A percentile compares a stretch with the other conserved stretches of the same genome.
phyloP scores from a whole-genome alignment of 768 basidiomycete genomes.

The Mycena alexandri region DNA sequence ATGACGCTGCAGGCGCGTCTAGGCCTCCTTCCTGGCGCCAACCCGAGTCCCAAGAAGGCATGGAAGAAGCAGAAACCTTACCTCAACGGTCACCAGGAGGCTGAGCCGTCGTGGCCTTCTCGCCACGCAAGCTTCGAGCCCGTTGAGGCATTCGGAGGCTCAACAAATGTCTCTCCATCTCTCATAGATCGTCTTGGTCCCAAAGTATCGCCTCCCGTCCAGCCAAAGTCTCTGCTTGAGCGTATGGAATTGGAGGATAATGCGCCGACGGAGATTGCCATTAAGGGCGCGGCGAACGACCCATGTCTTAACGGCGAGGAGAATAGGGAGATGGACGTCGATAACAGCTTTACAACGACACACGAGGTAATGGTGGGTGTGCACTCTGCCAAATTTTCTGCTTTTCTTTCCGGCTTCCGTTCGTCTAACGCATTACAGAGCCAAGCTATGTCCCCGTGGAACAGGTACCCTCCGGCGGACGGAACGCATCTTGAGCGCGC shows the following conservation, averaged over 20 bases:
- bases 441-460: not conserved
- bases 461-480: not conserved
- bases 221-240: slow-evolving; percentile 25
- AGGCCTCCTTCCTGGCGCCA: slow-evolving; percentile 12
- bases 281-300: not conserved
- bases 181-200: slow-evolving; percentile 32
- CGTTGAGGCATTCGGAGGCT: not conserved
- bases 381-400: not conserved
- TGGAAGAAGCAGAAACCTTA: slow-evolving; percentile 27
- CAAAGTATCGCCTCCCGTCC: slow-evolving; percentile 1
- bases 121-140: not conserved
- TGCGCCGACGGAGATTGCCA: not conserved
- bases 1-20: slow-evolving; percentile 23
- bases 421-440: not conserved
- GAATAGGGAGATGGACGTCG: not conserved
- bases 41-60: slow-evolving; percentile 6
- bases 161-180: slow-evolving; percentile 9
- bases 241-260: slow-evolving; percentile 21
- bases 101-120: slow-evolving; percentile 9
- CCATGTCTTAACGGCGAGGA: not conserved
- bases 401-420: slow-evolving; percentile 8
- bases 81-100: slow-evolving; percentile 1
- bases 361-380: not conserved
- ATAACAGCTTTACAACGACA: not conserved
- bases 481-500: not conserved